Percentiles rank a stretch among this genome's conserved stretches.
Evolutionary conservation across 345 rosid genomes (phyloP).

Genomic region (Excoecaria agallocha): DNA sequence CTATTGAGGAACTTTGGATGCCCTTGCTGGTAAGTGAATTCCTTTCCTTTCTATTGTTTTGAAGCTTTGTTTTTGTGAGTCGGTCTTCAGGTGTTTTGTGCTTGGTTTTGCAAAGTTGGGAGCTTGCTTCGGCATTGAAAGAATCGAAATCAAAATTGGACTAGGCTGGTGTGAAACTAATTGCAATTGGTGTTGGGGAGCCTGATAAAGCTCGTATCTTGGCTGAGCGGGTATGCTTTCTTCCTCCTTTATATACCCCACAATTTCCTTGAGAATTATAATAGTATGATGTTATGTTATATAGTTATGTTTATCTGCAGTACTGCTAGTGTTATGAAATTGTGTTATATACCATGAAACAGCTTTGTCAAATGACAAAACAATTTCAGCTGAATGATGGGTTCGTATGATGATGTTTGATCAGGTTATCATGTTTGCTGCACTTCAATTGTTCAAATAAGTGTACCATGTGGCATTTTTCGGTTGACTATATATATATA

Average conservation of each 20-base stretch:
- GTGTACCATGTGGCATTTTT: too few relatives aligned
- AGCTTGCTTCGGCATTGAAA: constrained; percentile 66
- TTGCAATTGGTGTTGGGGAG: constrained; percentile 82
- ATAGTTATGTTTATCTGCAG: too few relatives aligned
- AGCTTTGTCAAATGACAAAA: too few relatives aligned
- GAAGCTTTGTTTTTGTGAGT: background rate
- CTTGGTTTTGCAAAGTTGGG: constrained; percentile 58
- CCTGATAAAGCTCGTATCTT: constrained; percentile 75
- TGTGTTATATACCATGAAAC: too few relatives aligned
- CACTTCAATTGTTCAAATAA: too few relatives aligned
- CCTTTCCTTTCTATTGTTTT: background rate
- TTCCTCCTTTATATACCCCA: background rate
- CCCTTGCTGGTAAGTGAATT: constrained; percentile 61
- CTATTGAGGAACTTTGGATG: constrained; percentile 93
- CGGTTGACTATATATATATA: too few relatives aligned
- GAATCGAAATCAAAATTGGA: constrained; percentile 66
- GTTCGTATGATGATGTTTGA: too few relatives aligned
- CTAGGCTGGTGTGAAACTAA: constrained; percentile 71
- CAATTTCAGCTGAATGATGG: too few relatives aligned
- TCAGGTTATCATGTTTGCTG: too few relatives aligned
- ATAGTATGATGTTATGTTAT: too few relatives aligned
- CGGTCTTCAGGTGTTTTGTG: background rate
- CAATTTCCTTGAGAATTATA: background rate
- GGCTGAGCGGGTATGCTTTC: constrained; percentile 50
- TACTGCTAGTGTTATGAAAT: too few relatives aligned